phyloP scores from a whole-genome alignment of 495 filamentous ascomycete genomes.

The Lasiosphaeris hirsuta region DNA sequence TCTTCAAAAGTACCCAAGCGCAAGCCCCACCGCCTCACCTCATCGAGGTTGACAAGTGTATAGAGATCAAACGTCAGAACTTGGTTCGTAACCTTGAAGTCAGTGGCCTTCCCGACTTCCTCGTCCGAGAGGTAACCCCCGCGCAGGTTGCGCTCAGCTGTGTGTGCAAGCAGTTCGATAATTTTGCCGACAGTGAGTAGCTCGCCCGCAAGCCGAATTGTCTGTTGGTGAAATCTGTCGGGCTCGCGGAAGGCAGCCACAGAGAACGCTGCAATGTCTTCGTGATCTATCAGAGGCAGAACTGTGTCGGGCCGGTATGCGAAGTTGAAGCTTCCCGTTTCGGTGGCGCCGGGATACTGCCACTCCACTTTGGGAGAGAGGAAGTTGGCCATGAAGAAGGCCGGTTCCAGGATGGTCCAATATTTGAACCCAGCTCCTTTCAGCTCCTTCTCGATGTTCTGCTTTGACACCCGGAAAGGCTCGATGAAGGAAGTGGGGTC shows the following conservation, averaged over 20 bases:
- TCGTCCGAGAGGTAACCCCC: constrained; percentile 37
- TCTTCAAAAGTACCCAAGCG: constrained; percentile 33
- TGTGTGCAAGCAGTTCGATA: constrained; percentile 28
- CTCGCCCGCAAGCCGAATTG: constrained; percentile 41
- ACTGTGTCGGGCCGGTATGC: constrained; percentile 24
- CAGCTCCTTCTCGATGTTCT: constrained; percentile 35
- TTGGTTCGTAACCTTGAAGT: constrained; percentile 24
- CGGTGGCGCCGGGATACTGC: constrained; percentile 38
- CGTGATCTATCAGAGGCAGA: constrained; percentile 42
- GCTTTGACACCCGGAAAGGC: constrained; percentile 25
- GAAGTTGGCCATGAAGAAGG: constrained; percentile 52
- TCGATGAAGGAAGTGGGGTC: constrained; percentile 20
- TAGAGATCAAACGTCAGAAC: constrained; percentile 27
- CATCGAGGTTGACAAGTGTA: constrained; percentile 35
- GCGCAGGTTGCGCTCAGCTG: constrained; percentile 33
- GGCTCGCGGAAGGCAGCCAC: constrained; percentile 43
- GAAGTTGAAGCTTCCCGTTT: constrained; percentile 30
- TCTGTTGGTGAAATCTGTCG: constrained; percentile 33
- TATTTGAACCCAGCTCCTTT: constrained; percentile 30
- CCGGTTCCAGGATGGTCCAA: constrained; percentile 45
- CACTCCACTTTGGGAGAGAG: constrained; percentile 29
- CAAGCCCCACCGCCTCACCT: constrained; percentile 29
- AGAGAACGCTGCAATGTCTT: constrained; percentile 49
- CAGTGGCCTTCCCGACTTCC: constrained; percentile 33
- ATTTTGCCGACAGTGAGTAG: constrained; percentile 30